Base-by-base conservation (phyloP, 768 basidiomycete species). In the Lanmaoa rubissima region DNA sequence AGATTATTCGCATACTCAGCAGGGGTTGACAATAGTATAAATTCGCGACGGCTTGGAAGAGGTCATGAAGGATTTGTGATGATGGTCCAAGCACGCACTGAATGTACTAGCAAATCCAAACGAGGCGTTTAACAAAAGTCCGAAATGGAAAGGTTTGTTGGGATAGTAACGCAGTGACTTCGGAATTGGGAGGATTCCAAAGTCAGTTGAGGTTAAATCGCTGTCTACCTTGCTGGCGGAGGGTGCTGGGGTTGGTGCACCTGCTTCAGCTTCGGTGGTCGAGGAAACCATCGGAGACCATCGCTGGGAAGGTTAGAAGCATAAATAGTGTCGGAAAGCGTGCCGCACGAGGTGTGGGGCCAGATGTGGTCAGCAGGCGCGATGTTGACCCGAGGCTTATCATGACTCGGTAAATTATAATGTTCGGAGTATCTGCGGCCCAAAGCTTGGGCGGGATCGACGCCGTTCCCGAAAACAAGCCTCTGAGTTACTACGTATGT, bases 11-110 rank as follows among this genome's bases (percentile, higher is more conserved):
- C 79, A 60, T 67, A 84, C 90, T 88, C 14, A 92, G 73, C 62
- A 94, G 67, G 0, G 91, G 91, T 73, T 91, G 89, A 58, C 86
- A 88, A 61, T 92, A 94, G 66, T 92, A 93, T 46, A 93, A 67
- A 65, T 93, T 93, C n/a, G 84, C 80, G 14, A 84, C 84, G 42
- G 74, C 86, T 87, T 17, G 8, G 3, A 34, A 40, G 31, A 34
- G 13, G 14, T 66, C n/a, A 59, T 21, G 17, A 34, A 32, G 8
- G 28, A 32, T 40, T n/a, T 7, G 3, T 21, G 35, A 7, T 7
- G 5, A 8, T 4, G n/a, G 4, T 9, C 24, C 10, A 13, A 26
- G 24, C 14, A 57, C 71, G 45, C 42, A 73, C 70, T 60, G 51
- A 73, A 71, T 32, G 85, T 88, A 60, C 83, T 81, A 26, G 79